Evolutionary conservation across 805 yeast genomes (phyloP), one percentile per base, ranked within the genome.

Genomic region (Candida tammaniensis): DNA sequence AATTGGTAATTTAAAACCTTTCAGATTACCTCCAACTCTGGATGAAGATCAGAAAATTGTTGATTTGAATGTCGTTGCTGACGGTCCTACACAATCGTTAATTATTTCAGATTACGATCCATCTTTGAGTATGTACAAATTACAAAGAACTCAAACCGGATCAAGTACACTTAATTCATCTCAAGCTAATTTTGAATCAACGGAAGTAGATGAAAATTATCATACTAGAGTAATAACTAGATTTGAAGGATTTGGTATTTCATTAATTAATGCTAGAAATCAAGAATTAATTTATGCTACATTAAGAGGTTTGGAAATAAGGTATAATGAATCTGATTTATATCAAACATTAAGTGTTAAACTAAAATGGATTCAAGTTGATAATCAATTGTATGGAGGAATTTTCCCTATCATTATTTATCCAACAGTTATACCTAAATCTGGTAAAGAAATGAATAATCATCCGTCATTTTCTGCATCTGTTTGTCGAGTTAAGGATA

Each of bases 401-500:
- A 74, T 82, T 1, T 93, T 74, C 61, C 97, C 97, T 2, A 91
- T 89, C 36, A 68, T 93, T 9, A 44, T 93, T 7, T 94, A 86
- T 54, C 99, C 99, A 4, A 82, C 88, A 2, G 88, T 86, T 7
- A 76, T 93, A 30, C 95, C 96, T 2, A 85, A 86, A 49, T 80
- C 86, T 0, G 77, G 82, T 4, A 76, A 76, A 44, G 98, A 91
- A 49, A 76, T 88, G 76, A 82, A 80, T 36, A 80, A 72, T 32
- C 98, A 91, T 55, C 98, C 99, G 0, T 80, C 95, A 0, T 76
- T 93, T 44, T 86, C 96, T 1, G 91, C 85, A 0, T 80, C 97
- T 0, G 57, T 88, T 2, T 82, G 96, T 7, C 74, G 80, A 39
- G 83, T 91, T 15, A 86, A 86, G 46, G 98, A 89, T 59, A 88